A percentile compares a stretch with the other conserved stretches of the same genome.
Conservation (phyloP, 2,329 filamentous ascomycete genomes). For the Apiospora saccharicola region DNA sequence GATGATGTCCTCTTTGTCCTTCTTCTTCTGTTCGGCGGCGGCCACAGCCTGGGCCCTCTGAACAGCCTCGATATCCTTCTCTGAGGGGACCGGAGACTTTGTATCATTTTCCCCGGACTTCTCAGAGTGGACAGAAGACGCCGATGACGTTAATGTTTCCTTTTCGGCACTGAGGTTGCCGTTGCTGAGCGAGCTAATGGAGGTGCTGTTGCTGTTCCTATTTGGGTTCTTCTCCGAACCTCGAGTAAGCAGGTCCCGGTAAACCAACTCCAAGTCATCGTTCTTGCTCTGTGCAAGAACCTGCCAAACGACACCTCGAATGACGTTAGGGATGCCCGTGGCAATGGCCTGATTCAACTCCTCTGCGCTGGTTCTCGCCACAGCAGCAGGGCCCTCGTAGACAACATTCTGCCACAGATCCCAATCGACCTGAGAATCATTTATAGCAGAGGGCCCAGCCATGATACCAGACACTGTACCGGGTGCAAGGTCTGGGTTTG, state of each 20-base stretch:
- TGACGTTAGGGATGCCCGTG: conserved; percentile 90
- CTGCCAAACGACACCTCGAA: conserved; percentile 98
- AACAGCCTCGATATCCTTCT: conserved; percentile 69
- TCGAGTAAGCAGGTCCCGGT: conserved; percentile 79
- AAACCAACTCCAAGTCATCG: conserved; percentile 86
- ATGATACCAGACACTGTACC: conserved; percentile 86
- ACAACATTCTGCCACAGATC: conserved; percentile 97
- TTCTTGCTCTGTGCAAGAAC: conserved; percentile 95
- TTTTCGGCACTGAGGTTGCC: conserved; percentile 66
- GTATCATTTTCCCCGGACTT: conserved; percentile 67
- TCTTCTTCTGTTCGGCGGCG: conserved; percentile 76
- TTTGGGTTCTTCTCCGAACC: conserved; percentile 84
- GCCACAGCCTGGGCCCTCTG: conserved; percentile 70
- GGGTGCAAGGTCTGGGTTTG: conserved; percentile 77
- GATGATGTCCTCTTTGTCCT: conserved; percentile 77
- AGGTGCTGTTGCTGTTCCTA: conserved; percentile 61
- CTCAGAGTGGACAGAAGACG: conserved; percentile 85
- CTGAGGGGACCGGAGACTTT: conserved; percentile 61
- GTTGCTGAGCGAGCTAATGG: conserved; percentile 60
- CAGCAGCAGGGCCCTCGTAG: conserved; percentile 89
- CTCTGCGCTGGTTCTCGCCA: conserved; percentile 86
- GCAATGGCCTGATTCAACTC: conserved; percentile 92
- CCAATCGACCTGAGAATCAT: conserved; percentile 89
- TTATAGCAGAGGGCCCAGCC: conserved; percentile 74
- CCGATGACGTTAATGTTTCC: conserved; percentile 76